A percentile compares a stretch with the other conserved stretches of the same genome.
These are phyloP conservation scores for Leptodontidium sp. DNA, from an alignment of 2,329 filamentous ascomycete species.

Conservation along the genomic window DNA sequence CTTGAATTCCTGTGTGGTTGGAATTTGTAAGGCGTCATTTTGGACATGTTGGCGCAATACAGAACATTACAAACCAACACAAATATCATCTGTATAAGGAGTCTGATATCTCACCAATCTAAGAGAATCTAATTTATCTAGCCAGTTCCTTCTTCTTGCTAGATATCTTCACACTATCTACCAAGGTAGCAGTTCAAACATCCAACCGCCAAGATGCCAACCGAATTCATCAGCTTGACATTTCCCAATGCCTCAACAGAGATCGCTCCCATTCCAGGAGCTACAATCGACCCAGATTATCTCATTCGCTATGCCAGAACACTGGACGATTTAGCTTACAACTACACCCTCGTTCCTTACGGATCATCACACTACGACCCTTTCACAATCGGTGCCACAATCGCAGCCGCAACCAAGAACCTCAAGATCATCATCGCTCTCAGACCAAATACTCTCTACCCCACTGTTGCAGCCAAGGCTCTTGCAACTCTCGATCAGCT, in stretches of 20 bases:
- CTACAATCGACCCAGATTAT: constrained; percentile 62
- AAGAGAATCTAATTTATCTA: not conserved
- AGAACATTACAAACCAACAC: constrained; percentile 14
- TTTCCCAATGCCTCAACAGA: constrained; percentile 66
- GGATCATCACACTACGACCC: constrained; percentile 63
- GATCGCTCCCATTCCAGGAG: constrained; percentile 59
- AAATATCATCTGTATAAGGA: not conserved
- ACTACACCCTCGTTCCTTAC: constrained; percentile 69
- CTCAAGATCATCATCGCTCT: constrained; percentile 69
- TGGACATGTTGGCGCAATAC: constrained; percentile 4
- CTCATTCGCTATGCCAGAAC: constrained; percentile 63
- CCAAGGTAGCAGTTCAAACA: not conserved
- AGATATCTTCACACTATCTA: too few species aligned
- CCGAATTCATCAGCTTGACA: constrained; percentile 66
- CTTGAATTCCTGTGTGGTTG: constrained; percentile 5
- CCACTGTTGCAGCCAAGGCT: constrained; percentile 68
- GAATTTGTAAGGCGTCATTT: constrained; percentile 18
- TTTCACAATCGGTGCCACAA: constrained; percentile 66
- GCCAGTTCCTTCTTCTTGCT: not conserved
- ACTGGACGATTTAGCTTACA: constrained; percentile 67
- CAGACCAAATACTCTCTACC: constrained; percentile 67
- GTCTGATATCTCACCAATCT: not conserved
- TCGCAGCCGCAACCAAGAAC: constrained; percentile 63
- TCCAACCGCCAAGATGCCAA: constrained; percentile 49
- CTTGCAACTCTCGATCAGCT: constrained; percentile 69